phyloP scores from a whole-genome alignment of 148 eudicot genomes.

The Chenopodium suecicum region DNA sequence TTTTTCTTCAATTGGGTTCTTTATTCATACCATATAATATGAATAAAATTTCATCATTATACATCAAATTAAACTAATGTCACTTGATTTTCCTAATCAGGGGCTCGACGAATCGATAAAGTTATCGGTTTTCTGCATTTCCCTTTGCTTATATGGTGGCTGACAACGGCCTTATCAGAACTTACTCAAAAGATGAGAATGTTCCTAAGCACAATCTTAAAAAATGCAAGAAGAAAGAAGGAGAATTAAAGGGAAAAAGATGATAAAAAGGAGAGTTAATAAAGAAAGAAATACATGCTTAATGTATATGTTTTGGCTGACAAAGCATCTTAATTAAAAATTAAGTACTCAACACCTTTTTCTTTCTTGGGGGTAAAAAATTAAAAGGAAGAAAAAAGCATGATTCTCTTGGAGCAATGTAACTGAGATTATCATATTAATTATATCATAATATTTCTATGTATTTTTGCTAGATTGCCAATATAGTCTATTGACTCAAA shows the following conservation, averaged over 20 bases:
- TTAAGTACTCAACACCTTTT: constrained; percentile 2
- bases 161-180: constrained; percentile 27
- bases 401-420: constrained; percentile 19
- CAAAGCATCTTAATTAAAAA: constrained; percentile 18
- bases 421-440: not conserved
- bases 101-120: not conserved
- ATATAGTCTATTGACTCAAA: constrained; percentile 19
- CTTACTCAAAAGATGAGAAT: constrained; percentile 27
- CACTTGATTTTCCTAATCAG: not conserved
- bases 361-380: not conserved
- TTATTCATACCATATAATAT: not conserved
- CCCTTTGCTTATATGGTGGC: constrained; percentile 28
- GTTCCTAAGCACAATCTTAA: constrained; percentile 13
- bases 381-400: not conserved
- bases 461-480: constrained; percentile 13
- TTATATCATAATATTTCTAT: not conserved
- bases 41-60: not conserved
- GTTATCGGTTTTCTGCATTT: constrained; percentile 9
- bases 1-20: not conserved
- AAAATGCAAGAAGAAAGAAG: not conserved
- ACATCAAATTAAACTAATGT: constrained; percentile 5
- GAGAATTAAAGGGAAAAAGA: not conserved
- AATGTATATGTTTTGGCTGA: constrained; percentile 20
- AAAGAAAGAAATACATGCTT: constrained; percentile 8
- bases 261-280: not conserved